Base-by-base conservation (phyloP, 2,329 filamentous ascomycete species). In the Calonectria hawksworthii region DNA sequence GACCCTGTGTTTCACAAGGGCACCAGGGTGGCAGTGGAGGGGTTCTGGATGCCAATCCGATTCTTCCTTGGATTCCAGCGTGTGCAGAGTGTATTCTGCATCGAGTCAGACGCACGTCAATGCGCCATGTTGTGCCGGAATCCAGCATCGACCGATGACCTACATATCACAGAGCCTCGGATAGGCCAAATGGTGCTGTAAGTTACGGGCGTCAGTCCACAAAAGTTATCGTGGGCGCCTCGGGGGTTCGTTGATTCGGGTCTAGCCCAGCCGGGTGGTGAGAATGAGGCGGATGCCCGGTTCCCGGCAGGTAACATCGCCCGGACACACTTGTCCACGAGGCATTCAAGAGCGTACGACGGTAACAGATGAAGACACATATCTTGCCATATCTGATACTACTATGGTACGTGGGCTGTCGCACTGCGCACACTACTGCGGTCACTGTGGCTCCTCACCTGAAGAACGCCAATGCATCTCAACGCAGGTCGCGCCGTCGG, bases 1-100 rank as follows among this genome's bases (percentile, higher is more conserved):
- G 74, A 64, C 70, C 73, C 51, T 77, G 79, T 77, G 79, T 80
- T 80, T 80, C 78, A 81, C 79, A 63, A 80, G 72, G 69, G 71
- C 78, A 81, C 79, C 63, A 78, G 72, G 69, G 71, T 63, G 56
- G n/a, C 61, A 56, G 70, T 64, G 32, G 59, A 65, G 41, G 41
- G 54, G 67, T 72, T 71, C 69, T 75, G 73, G 71, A 64, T 59
- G 68, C 44, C 32, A 41, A 61, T 50, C 30, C 26, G 30, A 38
- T 73, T 67, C 36, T 68, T 51, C 41, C 63, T 36, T 68, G 36
- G 56, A 59, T 68, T 68, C 50, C 52, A 73, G 32, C 52, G 36
- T 50, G 26, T 26, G 44, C 38, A 44, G 38, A 51, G 44, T 32
- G 52, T 44, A 64, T 44, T 64, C 28, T 18, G 32, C 61, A 54